phyloP scores from a whole-genome alignment of 257 asterid genomes.

The Cynanchum wilfordii region DNA sequence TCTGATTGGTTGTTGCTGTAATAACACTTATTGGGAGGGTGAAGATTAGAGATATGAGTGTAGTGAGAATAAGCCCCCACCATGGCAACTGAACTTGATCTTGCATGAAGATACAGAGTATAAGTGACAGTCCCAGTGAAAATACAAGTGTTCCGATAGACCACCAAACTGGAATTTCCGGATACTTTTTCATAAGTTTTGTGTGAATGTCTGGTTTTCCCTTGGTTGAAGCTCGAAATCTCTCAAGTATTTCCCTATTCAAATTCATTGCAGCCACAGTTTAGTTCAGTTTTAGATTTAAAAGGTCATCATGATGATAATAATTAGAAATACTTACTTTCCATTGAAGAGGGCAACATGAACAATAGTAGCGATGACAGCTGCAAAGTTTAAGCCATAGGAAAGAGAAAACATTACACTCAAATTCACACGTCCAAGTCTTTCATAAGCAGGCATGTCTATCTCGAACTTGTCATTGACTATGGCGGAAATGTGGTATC shows the following conservation, averaged over 20 bases:
- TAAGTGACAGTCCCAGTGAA: conserved; percentile 42
- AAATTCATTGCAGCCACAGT: background rate
- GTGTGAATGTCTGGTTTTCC: conserved; percentile 65
- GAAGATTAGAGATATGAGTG: conserved; percentile 37
- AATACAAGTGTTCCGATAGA: conserved; percentile 32
- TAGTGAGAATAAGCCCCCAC: conserved; percentile 70
- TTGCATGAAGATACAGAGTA: conserved; percentile 50
- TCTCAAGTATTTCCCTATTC: conserved; percentile 43
- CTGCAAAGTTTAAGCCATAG: conserved; percentile 66
- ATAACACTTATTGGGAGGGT: conserved; percentile 71
- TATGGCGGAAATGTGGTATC: conserved; percentile 44
- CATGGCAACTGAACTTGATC: conserved; percentile 67
- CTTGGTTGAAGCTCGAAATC: conserved; percentile 27
- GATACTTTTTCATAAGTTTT: conserved; percentile 55
- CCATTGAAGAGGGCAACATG: conserved; percentile 77
- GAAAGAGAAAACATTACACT: conserved; percentile 46
- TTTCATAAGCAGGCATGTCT: conserved; percentile 34
- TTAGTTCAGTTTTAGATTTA: background rate
- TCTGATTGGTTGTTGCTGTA: conserved; percentile 77
- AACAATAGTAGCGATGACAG: conserved; percentile 46
- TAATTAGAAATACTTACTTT: conserved; percentile 32
- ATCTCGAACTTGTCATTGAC: conserved; percentile 59
- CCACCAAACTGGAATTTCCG: conserved; percentile 80
- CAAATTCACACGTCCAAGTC: conserved; percentile 42
- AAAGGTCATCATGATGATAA: background rate